Base-by-base conservation (phyloP, 768 basidiomycete species). In the Xerocomellus amylosporus region DNA sequence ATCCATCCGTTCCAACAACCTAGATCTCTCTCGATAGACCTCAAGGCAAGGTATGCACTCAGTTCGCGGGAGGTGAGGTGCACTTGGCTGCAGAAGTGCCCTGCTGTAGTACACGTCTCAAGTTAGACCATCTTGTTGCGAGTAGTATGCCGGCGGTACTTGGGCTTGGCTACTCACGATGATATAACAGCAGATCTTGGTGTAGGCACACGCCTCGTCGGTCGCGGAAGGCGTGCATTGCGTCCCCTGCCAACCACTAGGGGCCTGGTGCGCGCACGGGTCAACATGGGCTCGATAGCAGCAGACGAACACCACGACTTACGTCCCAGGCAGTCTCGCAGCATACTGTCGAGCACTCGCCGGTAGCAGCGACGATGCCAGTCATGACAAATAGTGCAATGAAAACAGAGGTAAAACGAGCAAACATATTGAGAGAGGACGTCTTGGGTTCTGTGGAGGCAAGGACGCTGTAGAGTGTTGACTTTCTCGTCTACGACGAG, bases 121-220 rank as follows among this genome's bases (percentile, higher is more conserved):
- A 40, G 47, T 52, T 20, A 53, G 34, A 52, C 14, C 20, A 39
- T 9, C 12, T 39, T 17, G 2, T 22, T 36, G 24, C 22, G 13
- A 26, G 19, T 8, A 26, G 26, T 26, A 26, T 26, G 4, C 7
- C 26, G 26, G 4, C 10, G 30, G 30, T 3, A 10, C 30, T 30
- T 30, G 10, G 30, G 9, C 7, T 15, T 7, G 34, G 12, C 10
- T 30, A 58, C 55, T 58, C 26, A 58, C 49, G 12, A 51, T n/a
- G 5, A 2, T 2, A 13, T 43, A 34, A 30, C 57, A 58, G 15
- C 57, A 58, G 19, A 59, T 13, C 22, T 58, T 46, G n/a, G 24
- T 53, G 33, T 42, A 24, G 10, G 34, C 5, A 34, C 57, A 53
- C 12, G 1, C 5, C 6, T 6, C 30, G 3, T 34, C n/a, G 22